These are phyloP conservation scores for Misopates orontium DNA, from an alignment of 257 asterid species.

Conservation along the genomic window DNA sequence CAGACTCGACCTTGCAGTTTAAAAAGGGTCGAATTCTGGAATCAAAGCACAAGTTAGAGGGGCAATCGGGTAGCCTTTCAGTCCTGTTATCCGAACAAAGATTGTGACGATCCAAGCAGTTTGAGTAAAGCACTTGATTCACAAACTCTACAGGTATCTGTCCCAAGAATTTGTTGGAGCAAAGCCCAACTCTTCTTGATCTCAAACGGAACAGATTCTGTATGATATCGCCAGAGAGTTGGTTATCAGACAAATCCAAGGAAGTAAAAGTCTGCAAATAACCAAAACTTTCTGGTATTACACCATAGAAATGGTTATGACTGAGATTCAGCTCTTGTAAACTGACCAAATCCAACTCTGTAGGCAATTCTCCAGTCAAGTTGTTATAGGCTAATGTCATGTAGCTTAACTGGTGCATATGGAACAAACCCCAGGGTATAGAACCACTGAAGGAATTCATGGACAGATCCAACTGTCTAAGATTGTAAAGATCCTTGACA, in stretches of 20 bases:
- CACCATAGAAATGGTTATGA: slow-evolving; percentile 34
- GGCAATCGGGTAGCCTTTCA: slow-evolving; percentile 22
- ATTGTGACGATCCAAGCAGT: slow-evolving; percentile 32
- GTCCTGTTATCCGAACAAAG: slow-evolving; percentile 30
- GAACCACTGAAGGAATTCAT: slow-evolving; percentile 34
- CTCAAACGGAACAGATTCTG: slow-evolving; percentile 21
- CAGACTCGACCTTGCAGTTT: slow-evolving; percentile 9
- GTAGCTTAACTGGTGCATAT: slow-evolving; percentile 3
- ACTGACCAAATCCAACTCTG: neutral
- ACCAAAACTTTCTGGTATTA: slow-evolving; percentile 23
- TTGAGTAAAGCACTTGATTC: neutral
- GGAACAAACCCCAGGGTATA: slow-evolving; percentile 28
- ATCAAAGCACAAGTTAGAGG: slow-evolving; percentile 26
- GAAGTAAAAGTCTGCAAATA: slow-evolving; percentile 1
- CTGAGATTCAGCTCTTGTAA: slow-evolving; percentile 26
- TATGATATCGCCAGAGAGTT: slow-evolving; percentile 32
- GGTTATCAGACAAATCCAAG: slow-evolving; percentile 42
- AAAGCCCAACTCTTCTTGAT: slow-evolving; percentile 21
- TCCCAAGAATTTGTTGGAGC: slow-evolving; percentile 33
- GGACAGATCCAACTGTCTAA: slow-evolving; percentile 29
- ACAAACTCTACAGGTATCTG: slow-evolving; percentile 32
- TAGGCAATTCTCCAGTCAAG: slow-evolving; percentile 37
- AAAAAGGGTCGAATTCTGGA: slow-evolving; percentile 10
- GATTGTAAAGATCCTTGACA: slow-evolving; percentile 29
- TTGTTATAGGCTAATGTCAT: slow-evolving; percentile 29